Base-by-base conservation (phyloP, 345 rosid genomes). In the Rhodamnia argentea region DNA sequence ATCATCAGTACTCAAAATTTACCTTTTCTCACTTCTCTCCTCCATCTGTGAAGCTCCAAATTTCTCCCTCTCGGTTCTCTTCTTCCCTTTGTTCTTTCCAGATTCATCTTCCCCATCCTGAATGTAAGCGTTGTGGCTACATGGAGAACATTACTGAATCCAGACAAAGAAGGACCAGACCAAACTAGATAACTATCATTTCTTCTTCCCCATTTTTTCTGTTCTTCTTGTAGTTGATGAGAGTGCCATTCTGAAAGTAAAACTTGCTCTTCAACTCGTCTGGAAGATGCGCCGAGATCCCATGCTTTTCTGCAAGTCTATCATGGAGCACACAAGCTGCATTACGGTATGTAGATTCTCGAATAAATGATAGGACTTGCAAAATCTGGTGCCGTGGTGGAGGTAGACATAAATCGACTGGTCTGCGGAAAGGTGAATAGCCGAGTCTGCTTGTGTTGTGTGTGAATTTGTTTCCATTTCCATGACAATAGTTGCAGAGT, bases 351-450 rank as follows among this genome's bases (percentile, higher is more conserved):
- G 98, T 95, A 55, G 98, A 94, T 87, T 96, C 95, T 90, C 99
- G 94, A 88, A 96, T 94, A 89, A 97, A 96, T 97, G 99, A 95
- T 97, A 89, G 99, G 99, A 87, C 96, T 97, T 85, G 84, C 98
- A 82, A 87, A 93, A 89, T 90, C 96, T 44, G 98, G 99, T 37
- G 89, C 92, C 18, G 91, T 94, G 15, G 99, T 98, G 84, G 97
- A 94, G 90, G 89, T 96, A 44, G 99, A 97, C 88, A 94, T 97
- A 85, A 97, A 97, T 91, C 96, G 93, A 83, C 96, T 97, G 87
- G 99, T 97, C 83, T 97, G 99, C 74, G 92, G 99, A 89, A 97
- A 97, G 99, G 99, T 86, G 52, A 82, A 42, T 26, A 29, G 18
- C 76, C 16, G 76, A 64, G 42, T 29, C 76, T 64, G 15, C 76